Conservation (phyloP, 495 filamentous ascomycete species). For the Staphylotrichum longicolle region DNA sequence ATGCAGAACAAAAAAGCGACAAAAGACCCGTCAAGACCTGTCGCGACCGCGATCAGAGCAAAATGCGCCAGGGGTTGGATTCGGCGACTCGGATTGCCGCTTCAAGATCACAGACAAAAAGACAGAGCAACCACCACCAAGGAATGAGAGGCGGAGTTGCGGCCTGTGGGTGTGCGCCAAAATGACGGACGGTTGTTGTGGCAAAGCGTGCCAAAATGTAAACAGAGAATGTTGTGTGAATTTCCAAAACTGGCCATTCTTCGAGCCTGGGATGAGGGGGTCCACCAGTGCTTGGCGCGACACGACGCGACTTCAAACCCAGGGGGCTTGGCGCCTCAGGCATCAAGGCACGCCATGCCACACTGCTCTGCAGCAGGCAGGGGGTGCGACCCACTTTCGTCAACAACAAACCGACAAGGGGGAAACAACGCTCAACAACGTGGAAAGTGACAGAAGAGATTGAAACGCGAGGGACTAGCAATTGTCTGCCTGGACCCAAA, state of each 20-base stretch:
- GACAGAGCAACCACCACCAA: background rate
- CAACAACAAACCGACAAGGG: background rate
- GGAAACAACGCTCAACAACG: background rate
- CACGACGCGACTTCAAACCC: background rate
- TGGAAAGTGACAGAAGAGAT: too few species aligned
- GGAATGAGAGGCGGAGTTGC: background rate
- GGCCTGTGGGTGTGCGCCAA: background rate
- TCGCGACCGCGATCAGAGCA: too few species aligned
- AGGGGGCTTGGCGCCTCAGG: background rate
- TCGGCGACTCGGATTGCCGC: slow-evolving; percentile 8
- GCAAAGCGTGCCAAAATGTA: slow-evolving; percentile 14
- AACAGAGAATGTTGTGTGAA: slow-evolving; percentile 21
- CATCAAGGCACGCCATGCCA: background rate
- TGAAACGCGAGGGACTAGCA: too few species aligned
- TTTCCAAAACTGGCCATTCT: slow-evolving; percentile 11
- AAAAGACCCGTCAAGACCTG: background rate
- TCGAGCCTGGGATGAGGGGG: background rate
- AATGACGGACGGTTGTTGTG: slow-evolving; percentile 5
- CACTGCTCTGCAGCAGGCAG: background rate
- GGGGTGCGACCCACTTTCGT: slow-evolving; percentile 1
- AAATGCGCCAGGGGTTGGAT: slow-evolving; percentile 2
- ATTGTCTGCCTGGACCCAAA: too few species aligned
- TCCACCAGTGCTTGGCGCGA: background rate
- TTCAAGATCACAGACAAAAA: background rate
- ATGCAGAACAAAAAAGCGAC: slow-evolving; percentile 21